These are phyloP conservation scores for Saururus chinensis DNA, from an alignment of 164 flowering plant species.

Conservation along the genomic window DNA sequence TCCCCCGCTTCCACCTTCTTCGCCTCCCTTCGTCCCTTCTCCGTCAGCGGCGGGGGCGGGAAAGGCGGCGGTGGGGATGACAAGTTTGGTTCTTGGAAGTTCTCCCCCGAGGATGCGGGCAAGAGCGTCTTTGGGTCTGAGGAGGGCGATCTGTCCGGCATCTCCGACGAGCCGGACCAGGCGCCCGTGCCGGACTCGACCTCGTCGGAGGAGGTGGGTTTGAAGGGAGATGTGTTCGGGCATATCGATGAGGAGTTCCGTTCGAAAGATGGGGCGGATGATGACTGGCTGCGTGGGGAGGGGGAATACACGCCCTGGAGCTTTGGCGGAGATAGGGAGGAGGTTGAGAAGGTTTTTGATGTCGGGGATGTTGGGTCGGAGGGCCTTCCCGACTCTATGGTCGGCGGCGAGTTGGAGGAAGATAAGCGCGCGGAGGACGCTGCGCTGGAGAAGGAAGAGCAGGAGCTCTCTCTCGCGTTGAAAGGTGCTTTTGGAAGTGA, in stretches of 20 bases:
- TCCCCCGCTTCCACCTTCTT: slow-evolving; percentile 2
- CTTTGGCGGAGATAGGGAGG: slow-evolving; percentile 14
- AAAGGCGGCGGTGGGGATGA: slow-evolving; percentile 6
- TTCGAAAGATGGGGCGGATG: slow-evolving; percentile 1
- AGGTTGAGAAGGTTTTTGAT: slow-evolving; percentile 11
- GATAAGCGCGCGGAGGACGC: slow-evolving; percentile 5
- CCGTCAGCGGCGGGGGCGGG: slow-evolving; percentile 6
- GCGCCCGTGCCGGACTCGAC: background rate
- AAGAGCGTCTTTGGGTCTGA: slow-evolving; percentile 10
- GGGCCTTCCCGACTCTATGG: background rate
- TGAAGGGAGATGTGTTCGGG: slow-evolving; percentile 10
- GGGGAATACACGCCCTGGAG: slow-evolving; percentile 20
- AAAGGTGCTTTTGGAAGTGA: slow-evolving; percentile 12
- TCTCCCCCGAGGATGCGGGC: slow-evolving; percentile 4
- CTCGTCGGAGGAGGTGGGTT: slow-evolving; percentile 3
- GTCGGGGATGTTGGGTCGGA: slow-evolving; percentile 7
- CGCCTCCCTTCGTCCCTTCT: background rate
- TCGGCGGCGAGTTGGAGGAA: slow-evolving; percentile 5
- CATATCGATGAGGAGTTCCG: slow-evolving; percentile 10
- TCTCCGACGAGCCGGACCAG: slow-evolving; percentile 6
- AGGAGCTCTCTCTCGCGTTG: slow-evolving; percentile 8
- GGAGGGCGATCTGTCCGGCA: slow-evolving; percentile 10
- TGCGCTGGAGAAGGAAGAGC: slow-evolving; percentile 15
- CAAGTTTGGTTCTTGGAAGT: slow-evolving; percentile 10
- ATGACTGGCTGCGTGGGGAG: slow-evolving; percentile 13